Conservation (phyloP, 2,329 filamentous ascomycete species). For the Botryotinia narcissicola region DNA sequence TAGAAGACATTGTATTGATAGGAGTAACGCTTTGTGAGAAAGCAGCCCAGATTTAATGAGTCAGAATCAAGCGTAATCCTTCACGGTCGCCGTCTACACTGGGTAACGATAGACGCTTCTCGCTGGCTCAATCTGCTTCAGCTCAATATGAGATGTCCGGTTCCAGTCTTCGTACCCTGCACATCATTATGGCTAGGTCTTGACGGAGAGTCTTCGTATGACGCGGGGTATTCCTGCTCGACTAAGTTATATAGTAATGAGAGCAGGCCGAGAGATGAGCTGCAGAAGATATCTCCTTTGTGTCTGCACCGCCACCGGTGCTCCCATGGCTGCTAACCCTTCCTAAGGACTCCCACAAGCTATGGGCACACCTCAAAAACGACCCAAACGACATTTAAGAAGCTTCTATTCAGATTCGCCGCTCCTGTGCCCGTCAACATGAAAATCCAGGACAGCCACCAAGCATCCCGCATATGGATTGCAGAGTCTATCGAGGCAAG, state of each 20-base stretch:
- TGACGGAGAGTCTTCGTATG: no score
- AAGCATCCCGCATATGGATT: conserved; percentile 32
- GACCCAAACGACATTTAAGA: conserved; percentile 32
- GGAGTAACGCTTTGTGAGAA: neutral
- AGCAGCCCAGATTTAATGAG: neutral
- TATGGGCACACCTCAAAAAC: no score
- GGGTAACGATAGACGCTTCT: conserved; percentile 37
- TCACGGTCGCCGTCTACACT: conserved; percentile 40
- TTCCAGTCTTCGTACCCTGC: conserved; percentile 32
- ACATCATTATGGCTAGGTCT: conserved; percentile 20
- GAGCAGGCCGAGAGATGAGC: no score
- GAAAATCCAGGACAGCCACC: conserved; percentile 29
- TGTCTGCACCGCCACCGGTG: no score
- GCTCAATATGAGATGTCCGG: conserved; percentile 33
- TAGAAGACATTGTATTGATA: neutral
- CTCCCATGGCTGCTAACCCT: no score
- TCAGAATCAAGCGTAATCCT: conserved; percentile 32
- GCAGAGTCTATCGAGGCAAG: conserved; percentile 35
- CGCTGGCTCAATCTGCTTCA: conserved; percentile 31
- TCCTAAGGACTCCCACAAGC: no score
- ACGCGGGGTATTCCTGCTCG: no score
- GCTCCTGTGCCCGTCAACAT: conserved; percentile 35
- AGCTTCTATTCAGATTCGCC: conserved; percentile 34
- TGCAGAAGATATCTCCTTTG: no score
- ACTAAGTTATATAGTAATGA: no score